Base-by-base conservation (phyloP, 148 eudicot species). In the Spergularia marina region DNA sequence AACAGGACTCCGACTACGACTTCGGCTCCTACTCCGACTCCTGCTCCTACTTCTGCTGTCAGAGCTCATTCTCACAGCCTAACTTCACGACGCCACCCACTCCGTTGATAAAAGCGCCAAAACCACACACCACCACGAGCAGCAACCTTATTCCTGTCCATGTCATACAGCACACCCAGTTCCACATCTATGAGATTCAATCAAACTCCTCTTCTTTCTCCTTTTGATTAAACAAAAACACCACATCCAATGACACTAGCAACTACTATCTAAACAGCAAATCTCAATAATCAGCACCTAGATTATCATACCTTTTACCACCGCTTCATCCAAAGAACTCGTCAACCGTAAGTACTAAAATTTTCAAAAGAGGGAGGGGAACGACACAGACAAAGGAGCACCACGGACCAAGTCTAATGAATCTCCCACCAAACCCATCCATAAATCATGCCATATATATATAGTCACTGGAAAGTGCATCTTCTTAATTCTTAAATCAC, bases 101-200 rank as follows among this genome's bases (percentile, higher is more conserved):
- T 77, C 73, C 20, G 36, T 54, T 41, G 36, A 78, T 81, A 79
- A 74, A 63, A 72, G 57, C 68, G 82, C 78, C 78, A 86, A 82
- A 84, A 82, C 87, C 80, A 81, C 85, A 68, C 23, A 61, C 60
- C 81, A 62, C 56, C 74, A 68, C 54, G 25, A 79, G 86, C 82
- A 71, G 86, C 85, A 75, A 80, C 87, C 83, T 81, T 87, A 86
- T 86, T 85, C 96, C 88, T 86, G 89, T 78, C 89, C 87, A 86
- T 65, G 82, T 81, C 77, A 86, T 75, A 87, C 87, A 90, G 85
- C 84, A 81, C 89, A 89, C 78, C 89, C 85, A 88, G 79, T 56
- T 58, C 87, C 86, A 88, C 47, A 82, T 83, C 89, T 83, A 82
- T 84, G 70, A 87, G 80, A 80, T 79, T 73, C 78, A 78, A 80